Conservation (phyloP, 192 early-diverging fungal genomes). For the Allomyces macrogynus region DNA sequence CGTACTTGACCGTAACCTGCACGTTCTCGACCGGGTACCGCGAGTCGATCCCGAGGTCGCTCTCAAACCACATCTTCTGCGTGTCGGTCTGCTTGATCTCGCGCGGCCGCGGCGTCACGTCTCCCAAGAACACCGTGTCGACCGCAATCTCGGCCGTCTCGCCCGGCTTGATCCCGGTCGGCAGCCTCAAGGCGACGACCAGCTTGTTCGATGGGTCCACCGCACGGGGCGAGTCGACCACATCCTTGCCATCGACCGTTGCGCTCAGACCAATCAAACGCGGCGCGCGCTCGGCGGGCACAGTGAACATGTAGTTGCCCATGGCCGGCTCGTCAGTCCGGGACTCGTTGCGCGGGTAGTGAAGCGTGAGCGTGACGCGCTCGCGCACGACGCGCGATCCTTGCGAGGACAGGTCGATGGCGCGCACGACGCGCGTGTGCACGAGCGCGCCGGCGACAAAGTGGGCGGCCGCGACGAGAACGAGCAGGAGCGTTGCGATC, state of each 20-base stretch:
- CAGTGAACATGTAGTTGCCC: not conserved
- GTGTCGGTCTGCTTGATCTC: not conserved
- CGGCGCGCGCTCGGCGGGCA: not conserved
- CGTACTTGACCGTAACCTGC: not conserved
- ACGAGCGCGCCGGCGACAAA: not conserved
- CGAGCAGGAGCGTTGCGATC: too few relatives aligned
- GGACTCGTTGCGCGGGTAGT: not conserved
- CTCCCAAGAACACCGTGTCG: not conserved
- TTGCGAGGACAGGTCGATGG: not conserved
- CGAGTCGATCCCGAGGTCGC: not conserved
- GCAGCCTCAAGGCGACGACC: too few relatives aligned
- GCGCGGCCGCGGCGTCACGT: not conserved
- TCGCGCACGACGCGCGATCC: not conserved
- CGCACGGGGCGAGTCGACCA: too few relatives aligned
- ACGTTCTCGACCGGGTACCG: not conserved
- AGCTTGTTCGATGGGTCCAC: too few relatives aligned
- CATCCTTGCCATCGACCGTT: too few relatives aligned
- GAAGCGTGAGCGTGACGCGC: not conserved
- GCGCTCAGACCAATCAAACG: too few relatives aligned
- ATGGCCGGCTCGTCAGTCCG: not conserved
- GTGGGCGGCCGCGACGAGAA: too few relatives aligned
- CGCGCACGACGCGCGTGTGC: not conserved
- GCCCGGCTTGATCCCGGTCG: not conserved
- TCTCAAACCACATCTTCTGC: not conserved
- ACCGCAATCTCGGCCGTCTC: not conserved